These are phyloP conservation scores for Xerocomellus amylosporus DNA, from an alignment of 768 basidiomycete genomes.

Conservation along the genomic window DNA sequence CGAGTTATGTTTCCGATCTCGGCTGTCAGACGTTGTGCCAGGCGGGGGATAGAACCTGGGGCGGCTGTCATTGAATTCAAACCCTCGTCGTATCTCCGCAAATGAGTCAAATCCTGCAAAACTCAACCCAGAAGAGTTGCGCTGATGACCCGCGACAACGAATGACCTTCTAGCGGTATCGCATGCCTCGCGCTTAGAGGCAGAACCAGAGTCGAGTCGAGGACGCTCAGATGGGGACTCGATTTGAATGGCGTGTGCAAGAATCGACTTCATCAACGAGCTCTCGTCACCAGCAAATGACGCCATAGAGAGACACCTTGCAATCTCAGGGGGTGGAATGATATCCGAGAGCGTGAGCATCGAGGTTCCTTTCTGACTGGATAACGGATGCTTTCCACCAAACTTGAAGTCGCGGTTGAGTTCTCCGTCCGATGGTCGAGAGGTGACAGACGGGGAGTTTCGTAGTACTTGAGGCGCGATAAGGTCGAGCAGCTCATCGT, in stretches of 20 bases:
- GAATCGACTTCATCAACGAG: constrained; percentile 53
- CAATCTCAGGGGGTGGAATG: constrained; percentile 61
- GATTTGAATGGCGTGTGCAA: constrained; percentile 41
- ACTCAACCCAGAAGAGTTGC: constrained; percentile 51
- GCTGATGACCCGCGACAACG: constrained; percentile 28
- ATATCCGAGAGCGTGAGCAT: constrained; percentile 67
- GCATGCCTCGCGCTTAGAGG: constrained; percentile 35
- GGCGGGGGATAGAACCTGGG: constrained; percentile 65
- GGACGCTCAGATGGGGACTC: constrained; percentile 32
- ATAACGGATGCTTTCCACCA: constrained; percentile 45
- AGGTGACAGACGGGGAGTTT: constrained; percentile 33
- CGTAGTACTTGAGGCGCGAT: constrained; percentile 18
- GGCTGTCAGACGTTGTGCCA: constrained; percentile 34
- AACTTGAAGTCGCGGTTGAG: constrained; percentile 75
- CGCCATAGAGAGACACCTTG: constrained; percentile 42
- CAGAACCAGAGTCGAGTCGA: constrained; percentile 45
- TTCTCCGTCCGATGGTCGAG: constrained; percentile 58
- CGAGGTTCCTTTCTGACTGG: constrained; percentile 9
- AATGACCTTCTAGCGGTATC: constrained; percentile 18
- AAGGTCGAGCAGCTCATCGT: constrained; percentile 30
- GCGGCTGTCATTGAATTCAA: constrained; percentile 64
- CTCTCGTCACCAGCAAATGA: constrained; percentile 49
- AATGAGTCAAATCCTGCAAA: constrained; percentile 75
- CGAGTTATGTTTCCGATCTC: constrained; percentile 54
- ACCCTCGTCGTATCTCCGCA: constrained; percentile 74